Evolutionary conservation across 495 filamentous ascomycete species (phyloP).

Genomic region (Aspergillus funiculosus): DNA sequence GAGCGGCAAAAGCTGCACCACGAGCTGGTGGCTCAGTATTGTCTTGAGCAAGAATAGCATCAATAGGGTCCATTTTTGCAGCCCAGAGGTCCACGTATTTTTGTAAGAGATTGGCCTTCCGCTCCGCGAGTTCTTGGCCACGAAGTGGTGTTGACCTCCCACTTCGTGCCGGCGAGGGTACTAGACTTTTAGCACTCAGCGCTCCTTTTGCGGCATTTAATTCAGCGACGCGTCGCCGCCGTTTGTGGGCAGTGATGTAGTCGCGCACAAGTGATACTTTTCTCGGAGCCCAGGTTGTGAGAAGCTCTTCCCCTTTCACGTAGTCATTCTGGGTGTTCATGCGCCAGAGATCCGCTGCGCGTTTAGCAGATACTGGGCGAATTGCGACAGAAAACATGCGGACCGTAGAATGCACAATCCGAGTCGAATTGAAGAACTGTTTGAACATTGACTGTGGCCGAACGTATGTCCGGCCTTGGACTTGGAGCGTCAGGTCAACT

Average conservation of each 20-base stretch:
- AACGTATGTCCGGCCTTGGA: slow-evolving; percentile 76
- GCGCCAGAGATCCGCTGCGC: slow-evolving; percentile 88
- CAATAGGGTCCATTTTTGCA: slow-evolving; percentile 64
- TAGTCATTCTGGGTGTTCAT: slow-evolving; percentile 94
- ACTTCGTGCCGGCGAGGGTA: slow-evolving; percentile 32
- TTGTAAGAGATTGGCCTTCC: slow-evolving; percentile 54
- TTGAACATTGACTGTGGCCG: slow-evolving; percentile 81
- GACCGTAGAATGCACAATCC: slow-evolving; percentile 80
- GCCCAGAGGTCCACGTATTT: slow-evolving; percentile 76
- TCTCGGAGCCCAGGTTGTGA: slow-evolving; percentile 78
- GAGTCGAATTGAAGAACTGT: slow-evolving; percentile 74
- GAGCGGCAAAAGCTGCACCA: slow-evolving; percentile 48
- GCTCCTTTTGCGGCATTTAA: slow-evolving; percentile 72
- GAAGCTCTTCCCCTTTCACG: slow-evolving; percentile 86
- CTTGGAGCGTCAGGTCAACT: slow-evolving; percentile 70
- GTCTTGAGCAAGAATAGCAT: slow-evolving; percentile 64
- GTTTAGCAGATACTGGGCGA: slow-evolving; percentile 81
- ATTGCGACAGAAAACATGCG: slow-evolving; percentile 80
- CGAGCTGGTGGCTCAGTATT: slow-evolving; percentile 71
- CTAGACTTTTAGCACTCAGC: slow-evolving; percentile 44
- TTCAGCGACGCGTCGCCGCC: slow-evolving; percentile 64
- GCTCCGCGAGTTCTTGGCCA: slow-evolving; percentile 46
- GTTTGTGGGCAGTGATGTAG: slow-evolving; percentile 65
- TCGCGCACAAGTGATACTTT: slow-evolving; percentile 83
- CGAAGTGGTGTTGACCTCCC: slow-evolving; percentile 38